These are phyloP conservation scores for Boletus rex-veris DNA, from an alignment of 768 basidiomycete genomes.

Conservation along the genomic window DNA sequence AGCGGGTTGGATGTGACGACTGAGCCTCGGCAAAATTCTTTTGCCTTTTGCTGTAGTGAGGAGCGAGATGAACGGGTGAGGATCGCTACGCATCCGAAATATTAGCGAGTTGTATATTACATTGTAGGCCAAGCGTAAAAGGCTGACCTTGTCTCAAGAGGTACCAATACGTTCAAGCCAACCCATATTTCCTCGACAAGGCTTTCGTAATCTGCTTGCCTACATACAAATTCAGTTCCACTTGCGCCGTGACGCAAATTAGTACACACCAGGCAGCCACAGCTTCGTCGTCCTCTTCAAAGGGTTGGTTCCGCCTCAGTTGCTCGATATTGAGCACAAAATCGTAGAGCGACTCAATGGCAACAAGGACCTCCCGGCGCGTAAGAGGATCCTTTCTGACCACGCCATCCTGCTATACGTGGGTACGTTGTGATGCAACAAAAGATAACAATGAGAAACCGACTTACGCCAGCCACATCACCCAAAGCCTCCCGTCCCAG, in stretches of 20 bases:
- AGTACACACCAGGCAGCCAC: constrained; percentile 43
- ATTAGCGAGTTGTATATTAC: neutral
- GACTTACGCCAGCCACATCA: constrained; percentile 49
- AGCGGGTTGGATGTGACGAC: constrained; percentile 73
- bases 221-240: constrained; percentile 25
- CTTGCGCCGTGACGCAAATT: neutral
- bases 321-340: constrained; percentile 82
- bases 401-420: constrained; percentile 53
- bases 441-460: neutral
- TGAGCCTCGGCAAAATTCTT: constrained; percentile 82
- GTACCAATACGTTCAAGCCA: constrained; percentile 80
- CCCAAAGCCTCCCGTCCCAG: constrained; percentile 72
- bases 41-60: constrained; percentile 89
- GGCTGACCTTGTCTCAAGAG: constrained; percentile 84
- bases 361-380: constrained; percentile 70
- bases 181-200: constrained; percentile 76
- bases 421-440: neutral
- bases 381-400: constrained; percentile 72
- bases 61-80: constrained; percentile 95
- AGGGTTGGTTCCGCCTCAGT: constrained; percentile 73
- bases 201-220: constrained; percentile 55
- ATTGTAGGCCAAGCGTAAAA: neutral
- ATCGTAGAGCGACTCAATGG: constrained; percentile 85
- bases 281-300: constrained; percentile 45
- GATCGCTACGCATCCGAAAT: constrained; percentile 52